Base-by-base conservation (phyloP, 2,329 filamentous ascomycete genomes). In the Claviceps digitariae region DNA sequence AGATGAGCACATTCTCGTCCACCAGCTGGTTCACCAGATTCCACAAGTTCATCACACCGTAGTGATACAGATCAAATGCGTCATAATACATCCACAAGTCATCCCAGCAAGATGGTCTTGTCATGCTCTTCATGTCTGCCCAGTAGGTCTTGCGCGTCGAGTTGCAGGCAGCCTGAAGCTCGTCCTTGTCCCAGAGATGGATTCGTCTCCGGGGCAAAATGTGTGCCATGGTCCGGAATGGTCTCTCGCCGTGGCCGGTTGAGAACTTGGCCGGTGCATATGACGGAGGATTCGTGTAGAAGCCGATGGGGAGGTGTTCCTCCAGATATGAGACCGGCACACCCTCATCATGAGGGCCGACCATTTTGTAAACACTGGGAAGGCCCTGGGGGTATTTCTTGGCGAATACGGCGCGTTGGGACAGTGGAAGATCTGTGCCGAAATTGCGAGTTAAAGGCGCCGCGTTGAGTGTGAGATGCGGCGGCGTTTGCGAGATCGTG, bases 31-130 rank as follows among this genome's bases (percentile, higher is more conserved):
- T 66, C 46, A 75, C 57, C 36, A 77, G 65, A 27, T 71, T 72
- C 69, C 70, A 75, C 13, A 78, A 63, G 56, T 79, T 79, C 55
- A 70, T 63, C 0, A 70, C 71, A 8, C 76, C 76, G 13, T 69
- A 64, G 38, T 66, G 48, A 60, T 74, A 78, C 29, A 79, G 63
- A 50, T 78, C 75, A 10, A 61, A 54, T 1, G 69, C 66, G 56
- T 78, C 75, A 48, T 74, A 79, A 57, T 73, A 77, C 2, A 62
- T 58, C 64, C 72, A 76, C 23, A 78, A 61, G 27, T 74, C 69
- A 38, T 67, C 66, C 62, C 68, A 73, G 56, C 53, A 62, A 29
- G 61, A 17, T 2, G 64, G 66, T 21, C 60, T 46, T 21, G 52
- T 56, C 62, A 73, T 67, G 1, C 38, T 36, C 54, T 62, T 66